These are phyloP conservation scores for Macrolepiota albuminosa DNA, from an alignment of 768 basidiomycete genomes.

Conservation along the genomic window DNA sequence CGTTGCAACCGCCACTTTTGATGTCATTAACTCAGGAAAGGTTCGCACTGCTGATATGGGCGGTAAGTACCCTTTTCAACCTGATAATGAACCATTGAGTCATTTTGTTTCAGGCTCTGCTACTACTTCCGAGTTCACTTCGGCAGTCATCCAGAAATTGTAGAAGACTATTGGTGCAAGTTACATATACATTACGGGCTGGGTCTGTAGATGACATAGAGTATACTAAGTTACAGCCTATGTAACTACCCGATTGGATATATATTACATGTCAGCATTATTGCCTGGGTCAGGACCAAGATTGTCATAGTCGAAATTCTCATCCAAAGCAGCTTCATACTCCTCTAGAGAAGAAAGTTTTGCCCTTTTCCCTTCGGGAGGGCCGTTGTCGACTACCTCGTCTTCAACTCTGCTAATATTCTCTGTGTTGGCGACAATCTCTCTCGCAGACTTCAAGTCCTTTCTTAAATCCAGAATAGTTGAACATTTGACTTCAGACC, in stretches of 20 bases:
- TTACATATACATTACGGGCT: background rate
- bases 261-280: slow-evolving; percentile 7
- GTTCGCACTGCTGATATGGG: slow-evolving; percentile 95
- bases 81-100: background rate
- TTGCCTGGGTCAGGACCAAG: slow-evolving; percentile 23
- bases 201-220: slow-evolving; percentile 15
- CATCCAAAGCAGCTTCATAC: slow-evolving; percentile 47
- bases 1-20: slow-evolving; percentile 89
- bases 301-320: slow-evolving; percentile 41
- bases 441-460: slow-evolving; percentile 8
- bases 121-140: slow-evolving; percentile 93
- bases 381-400: background rate
- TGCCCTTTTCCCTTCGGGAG: slow-evolving; percentile 35
- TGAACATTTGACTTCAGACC: slow-evolving; percentile 66
- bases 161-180: slow-evolving; percentile 19
- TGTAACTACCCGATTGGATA: slow-evolving; percentile 11
- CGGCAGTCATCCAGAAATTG: slow-evolving; percentile 83
- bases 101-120: slow-evolving; percentile 56
- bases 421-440: slow-evolving; percentile 9
- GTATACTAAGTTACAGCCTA: slow-evolving; percentile 11
- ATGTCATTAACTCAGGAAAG: slow-evolving; percentile 84
- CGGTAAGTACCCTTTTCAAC: slow-evolving; percentile 46
- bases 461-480: slow-evolving; percentile 61
- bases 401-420: slow-evolving; percentile 15
- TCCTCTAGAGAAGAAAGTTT: slow-evolving; percentile 41